A percentile compares a stretch with the other conserved stretches of the same genome.
These are phyloP conservation scores for Thalassiosira pacifica DNA, from an alignment of 352 stramenopile genomes.

Conservation along the genomic window DNA sequence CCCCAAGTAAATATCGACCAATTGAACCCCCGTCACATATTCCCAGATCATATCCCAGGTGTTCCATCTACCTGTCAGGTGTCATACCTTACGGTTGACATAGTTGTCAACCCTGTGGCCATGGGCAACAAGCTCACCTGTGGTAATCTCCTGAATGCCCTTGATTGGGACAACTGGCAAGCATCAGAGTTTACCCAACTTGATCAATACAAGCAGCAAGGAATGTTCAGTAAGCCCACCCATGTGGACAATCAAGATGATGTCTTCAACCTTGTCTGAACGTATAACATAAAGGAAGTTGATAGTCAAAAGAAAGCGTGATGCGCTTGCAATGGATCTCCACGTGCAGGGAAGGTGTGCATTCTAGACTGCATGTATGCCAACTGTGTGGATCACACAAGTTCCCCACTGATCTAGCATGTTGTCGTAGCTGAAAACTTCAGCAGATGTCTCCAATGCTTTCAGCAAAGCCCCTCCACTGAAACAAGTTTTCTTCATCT, in stretches of 20 bases:
- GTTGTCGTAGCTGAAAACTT: constrained; percentile 31
- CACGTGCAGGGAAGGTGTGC: constrained; percentile 31
- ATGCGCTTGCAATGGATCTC: constrained; percentile 45
- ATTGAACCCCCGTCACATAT: too few relatives aligned
- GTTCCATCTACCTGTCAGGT: too few relatives aligned
- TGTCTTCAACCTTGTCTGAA: constrained; percentile 41
- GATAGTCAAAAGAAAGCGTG: constrained; percentile 37
- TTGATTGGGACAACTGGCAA: constrained; percentile 31
- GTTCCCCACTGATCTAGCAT: constrained; percentile 46
- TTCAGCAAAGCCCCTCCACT: constrained; percentile 44
- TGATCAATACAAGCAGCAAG: constrained; percentile 46
- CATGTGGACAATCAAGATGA: not conserved
- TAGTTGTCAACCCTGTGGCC: not conserved
- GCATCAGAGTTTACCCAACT: constrained; percentile 46
- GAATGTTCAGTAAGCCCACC: constrained; percentile 56
- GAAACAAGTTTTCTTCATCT: constrained; percentile 46
- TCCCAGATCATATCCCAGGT: too few relatives aligned
- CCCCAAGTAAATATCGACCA: too few relatives aligned
- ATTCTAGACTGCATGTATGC: constrained; percentile 42
- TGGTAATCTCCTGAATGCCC: not conserved
- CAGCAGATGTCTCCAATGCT: constrained; percentile 55
- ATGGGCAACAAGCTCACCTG: not conserved
- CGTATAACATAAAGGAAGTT: constrained; percentile 17
- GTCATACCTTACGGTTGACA: too few relatives aligned
- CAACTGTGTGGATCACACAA: constrained; percentile 54